A percentile compares a stretch with the other conserved stretches of the same genome.
Conservation (phyloP, 352 stramenopile species). For the Globisporangium megalacanthum region DNA sequence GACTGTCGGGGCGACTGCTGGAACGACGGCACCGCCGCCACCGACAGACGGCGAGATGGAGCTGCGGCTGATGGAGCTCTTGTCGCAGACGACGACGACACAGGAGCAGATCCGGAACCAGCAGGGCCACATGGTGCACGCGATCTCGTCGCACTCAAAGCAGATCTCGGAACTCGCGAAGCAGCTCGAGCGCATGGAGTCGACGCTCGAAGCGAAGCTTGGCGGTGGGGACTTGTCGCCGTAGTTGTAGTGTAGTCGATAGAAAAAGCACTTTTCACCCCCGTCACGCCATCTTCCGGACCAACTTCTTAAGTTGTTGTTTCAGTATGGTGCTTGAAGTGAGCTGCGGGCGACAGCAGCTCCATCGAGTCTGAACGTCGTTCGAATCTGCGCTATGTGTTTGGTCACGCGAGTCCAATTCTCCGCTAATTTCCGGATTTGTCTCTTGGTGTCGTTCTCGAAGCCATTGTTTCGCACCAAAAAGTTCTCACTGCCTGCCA, state of each 20-base stretch:
- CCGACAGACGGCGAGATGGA: slow-evolving; percentile 63
- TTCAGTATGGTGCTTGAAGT: too few species aligned
- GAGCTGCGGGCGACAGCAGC: too few species aligned
- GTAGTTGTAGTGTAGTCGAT: slow-evolving; percentile 2
- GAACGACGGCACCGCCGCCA: too few species aligned
- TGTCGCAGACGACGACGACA: slow-evolving; percentile 76
- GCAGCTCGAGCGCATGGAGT: slow-evolving; percentile 78
- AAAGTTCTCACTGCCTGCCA: too few species aligned
- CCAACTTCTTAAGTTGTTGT: too few species aligned
- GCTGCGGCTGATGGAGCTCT: slow-evolving; percentile 59
- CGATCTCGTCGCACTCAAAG: slow-evolving; percentile 68
- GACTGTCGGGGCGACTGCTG: neutral
- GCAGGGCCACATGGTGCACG: slow-evolving; percentile 75
- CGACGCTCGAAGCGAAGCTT: slow-evolving; percentile 54
- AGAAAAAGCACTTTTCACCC: slow-evolving; percentile 1
- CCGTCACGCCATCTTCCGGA: neutral
- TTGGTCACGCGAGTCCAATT: too few species aligned
- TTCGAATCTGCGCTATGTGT: too few species aligned
- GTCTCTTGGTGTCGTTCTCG: too few species aligned
- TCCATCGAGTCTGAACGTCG: too few species aligned
- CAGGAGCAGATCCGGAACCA: slow-evolving; percentile 78
- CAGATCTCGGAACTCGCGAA: slow-evolving; percentile 77
- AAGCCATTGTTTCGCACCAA: neutral
- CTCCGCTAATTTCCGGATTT: too few species aligned
- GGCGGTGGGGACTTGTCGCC: slow-evolving; percentile 9